Evolutionary conservation across 306 rosid genomes (phyloP), one percentile per base, ranked within the genome.

Genomic region (Herpetospermum pedunculosum): DNA sequence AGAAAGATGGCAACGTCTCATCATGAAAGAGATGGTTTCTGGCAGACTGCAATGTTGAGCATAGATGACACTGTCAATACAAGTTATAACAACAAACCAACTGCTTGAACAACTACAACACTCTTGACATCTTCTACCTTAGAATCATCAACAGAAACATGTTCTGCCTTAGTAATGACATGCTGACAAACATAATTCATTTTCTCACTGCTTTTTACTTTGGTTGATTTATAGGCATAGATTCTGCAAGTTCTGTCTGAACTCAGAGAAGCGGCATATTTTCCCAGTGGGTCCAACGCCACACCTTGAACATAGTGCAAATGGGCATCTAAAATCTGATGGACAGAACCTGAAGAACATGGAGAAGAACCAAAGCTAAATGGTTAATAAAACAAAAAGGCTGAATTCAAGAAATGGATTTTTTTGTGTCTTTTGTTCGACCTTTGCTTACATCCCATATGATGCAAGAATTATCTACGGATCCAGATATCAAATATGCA

Each of bases 271-370:
- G 96, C 87, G 76, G 74, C 86, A 76, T 89, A 90, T 76, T 93
- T 83, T 67, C 85, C 88, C 62, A 85, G 80, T 49, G 98, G 98
- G 77, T 91, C 98, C 96, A 94, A 91, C 43, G 99, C 95, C 65
- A 94, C 97, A 79, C 97, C 99, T 81, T 94, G 99, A 85, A 89
- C 99, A 83, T 94, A 94, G 86, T 94, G 96, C 72, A 77, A 87
- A 80, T 94, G 97, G 74, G 87, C 70, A 59, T 94, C 96, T 84
- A 94, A 83, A 11, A 88, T 89, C 82, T 94, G 97, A 81, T 86
- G 88, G 63, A 88, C 92, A 74, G 86, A 91, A 55, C 97, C 99
- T 91, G 83, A 78, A 72, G 78, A 49, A 68, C 53, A 41, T 40
- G 19, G 52, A 48, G 23, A 70, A 73, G 72, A 78, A 71, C 21